These are phyloP conservation scores for Termitomyces sp. DNA, from an alignment of 1,284 basidiomycete species.

Conservation along the genomic window DNA sequence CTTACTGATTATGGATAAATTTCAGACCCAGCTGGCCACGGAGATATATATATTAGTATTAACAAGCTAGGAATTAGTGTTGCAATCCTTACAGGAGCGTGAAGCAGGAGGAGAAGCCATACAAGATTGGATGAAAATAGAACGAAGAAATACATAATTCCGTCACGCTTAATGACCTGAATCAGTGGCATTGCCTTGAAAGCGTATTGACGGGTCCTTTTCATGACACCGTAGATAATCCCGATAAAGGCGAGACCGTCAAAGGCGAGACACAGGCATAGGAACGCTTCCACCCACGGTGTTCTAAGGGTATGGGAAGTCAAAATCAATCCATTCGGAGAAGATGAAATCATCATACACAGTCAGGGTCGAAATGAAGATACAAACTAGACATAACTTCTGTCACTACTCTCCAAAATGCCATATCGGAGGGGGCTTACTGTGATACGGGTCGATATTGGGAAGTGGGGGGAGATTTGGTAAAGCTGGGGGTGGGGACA, in stretches of 20 bases:
- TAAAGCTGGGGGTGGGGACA: neutral
- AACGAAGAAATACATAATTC: constrained; percentile 20
- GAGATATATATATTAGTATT: too few relatives aligned
- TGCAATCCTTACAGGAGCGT: constrained; percentile 7
- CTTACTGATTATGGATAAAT: too few relatives aligned
- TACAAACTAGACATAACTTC: neutral
- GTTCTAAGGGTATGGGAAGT: neutral
- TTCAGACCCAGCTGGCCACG: too few relatives aligned
- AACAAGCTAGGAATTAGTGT: too few relatives aligned
- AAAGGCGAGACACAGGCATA: constrained; percentile 18
- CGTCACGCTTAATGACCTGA: constrained; percentile 15
- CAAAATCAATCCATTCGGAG: neutral
- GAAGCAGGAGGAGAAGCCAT: constrained; percentile 17
- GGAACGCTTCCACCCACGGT: constrained; percentile 14
- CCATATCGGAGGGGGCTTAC: neutral
- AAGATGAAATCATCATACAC: neutral
- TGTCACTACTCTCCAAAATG: too few relatives aligned
- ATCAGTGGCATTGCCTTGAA: neutral
- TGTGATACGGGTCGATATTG: constrained; percentile 4
- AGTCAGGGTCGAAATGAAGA: neutral
- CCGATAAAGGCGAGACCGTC: constrained; percentile 17
- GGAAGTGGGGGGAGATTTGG: neutral
- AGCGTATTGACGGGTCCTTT: too few relatives aligned
- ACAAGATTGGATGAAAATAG: constrained; percentile 20
- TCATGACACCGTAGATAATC: constrained; percentile 6